These are phyloP conservation scores for Aureobasidium sp. DNA, from an alignment of 2,329 filamentous ascomycete genomes.

Conservation along the genomic window DNA sequence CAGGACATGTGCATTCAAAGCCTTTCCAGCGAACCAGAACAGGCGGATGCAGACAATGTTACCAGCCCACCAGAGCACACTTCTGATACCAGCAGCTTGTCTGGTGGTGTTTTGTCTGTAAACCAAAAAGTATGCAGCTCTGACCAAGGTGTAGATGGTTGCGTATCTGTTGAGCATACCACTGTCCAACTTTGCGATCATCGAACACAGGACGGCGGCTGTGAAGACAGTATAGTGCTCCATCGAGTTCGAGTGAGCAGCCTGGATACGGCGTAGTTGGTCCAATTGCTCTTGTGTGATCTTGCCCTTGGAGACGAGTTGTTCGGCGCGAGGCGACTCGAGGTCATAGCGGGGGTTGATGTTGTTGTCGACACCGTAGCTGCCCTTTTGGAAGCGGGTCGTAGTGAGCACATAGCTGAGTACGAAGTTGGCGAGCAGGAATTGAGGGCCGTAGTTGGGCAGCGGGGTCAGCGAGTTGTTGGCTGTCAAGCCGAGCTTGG, in stretches of 20 bases:
- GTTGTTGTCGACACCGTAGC: conserved; percentile 43
- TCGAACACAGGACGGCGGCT: conserved; percentile 34
- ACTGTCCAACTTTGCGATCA: conserved; percentile 33
- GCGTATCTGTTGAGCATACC: conserved; percentile 34
- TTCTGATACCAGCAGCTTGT: conserved; percentile 31
- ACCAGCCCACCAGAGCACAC: conserved; percentile 38
- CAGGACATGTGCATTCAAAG: conserved; percentile 18
- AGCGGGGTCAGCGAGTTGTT: conserved; percentile 15
- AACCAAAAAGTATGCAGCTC: conserved; percentile 35
- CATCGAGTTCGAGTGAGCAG: conserved; percentile 43
- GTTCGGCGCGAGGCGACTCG: conserved; percentile 24
- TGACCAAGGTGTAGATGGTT: conserved; percentile 36
- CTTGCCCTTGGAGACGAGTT: conserved; percentile 35
- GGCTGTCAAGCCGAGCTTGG: conserved; percentile 23
- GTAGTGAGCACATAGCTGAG: conserved; percentile 41
- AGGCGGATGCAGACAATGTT: conserved; percentile 37
- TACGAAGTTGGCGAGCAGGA: conserved; percentile 36
- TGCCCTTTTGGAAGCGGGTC: conserved; percentile 38
- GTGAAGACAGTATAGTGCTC: conserved; percentile 37
- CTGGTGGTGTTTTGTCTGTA: conserved; percentile 37
- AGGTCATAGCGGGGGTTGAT: conserved; percentile 42
- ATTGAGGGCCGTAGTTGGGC: conserved; percentile 25
- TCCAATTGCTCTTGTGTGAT: conserved; percentile 37
- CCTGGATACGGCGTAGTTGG: conserved; percentile 39
- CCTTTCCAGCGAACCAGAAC: conserved; percentile 32